Evolutionary conservation across 805 yeast genomes (phyloP), one percentile per base, ranked within the genome.

Genomic region (Ogataea trehalophila): DNA sequence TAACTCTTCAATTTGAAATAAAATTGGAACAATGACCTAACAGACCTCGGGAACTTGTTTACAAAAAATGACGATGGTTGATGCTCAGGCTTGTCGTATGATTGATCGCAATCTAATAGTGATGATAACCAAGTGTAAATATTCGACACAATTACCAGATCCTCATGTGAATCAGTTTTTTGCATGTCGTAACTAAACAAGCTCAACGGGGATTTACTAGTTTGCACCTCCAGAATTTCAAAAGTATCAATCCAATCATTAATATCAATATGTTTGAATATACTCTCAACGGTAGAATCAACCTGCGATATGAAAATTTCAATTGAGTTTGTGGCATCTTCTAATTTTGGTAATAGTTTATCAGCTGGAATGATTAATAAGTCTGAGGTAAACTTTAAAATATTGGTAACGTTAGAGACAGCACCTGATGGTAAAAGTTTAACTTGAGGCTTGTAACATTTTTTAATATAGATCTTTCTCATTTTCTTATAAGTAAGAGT

Each of bases 231-330:
- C 40, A 92, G 66, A 1, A 83, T 67, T 58, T 88, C 92, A 61
- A 79, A 86, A 4, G 84, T 77, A 46, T 76, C 75, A 44, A 88
- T 71, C 97, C 97, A 92, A 56, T 91, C 95, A 50, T 77, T 78
- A 13, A 80, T 64, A 13, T 80, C 74, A 33, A 85, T 75, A 11
- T 79, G 75, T 26, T 68, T 70, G 60, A 84, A 81, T 33, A 84
- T 71, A 4, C 77, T 75, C 2, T 76, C 70, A 26, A 87, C 74
- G 6, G 87, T 69, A 16, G 72, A 69, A 65, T 91, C 92, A 49
- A 91, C 64, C 41, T 76, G 75, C 46, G 75, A 76, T 20, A 88
- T 71, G 66, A 87, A 85, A 42, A 71, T 68, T 49, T 83, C 83
- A 49, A 89, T 75, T 35, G 71, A 77, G 20, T 20, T 3, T 31